These are phyloP conservation scores for Pleurotus cornucopiae DNA, from an alignment of 768 basidiomycete species.

Conservation along the genomic window DNA sequence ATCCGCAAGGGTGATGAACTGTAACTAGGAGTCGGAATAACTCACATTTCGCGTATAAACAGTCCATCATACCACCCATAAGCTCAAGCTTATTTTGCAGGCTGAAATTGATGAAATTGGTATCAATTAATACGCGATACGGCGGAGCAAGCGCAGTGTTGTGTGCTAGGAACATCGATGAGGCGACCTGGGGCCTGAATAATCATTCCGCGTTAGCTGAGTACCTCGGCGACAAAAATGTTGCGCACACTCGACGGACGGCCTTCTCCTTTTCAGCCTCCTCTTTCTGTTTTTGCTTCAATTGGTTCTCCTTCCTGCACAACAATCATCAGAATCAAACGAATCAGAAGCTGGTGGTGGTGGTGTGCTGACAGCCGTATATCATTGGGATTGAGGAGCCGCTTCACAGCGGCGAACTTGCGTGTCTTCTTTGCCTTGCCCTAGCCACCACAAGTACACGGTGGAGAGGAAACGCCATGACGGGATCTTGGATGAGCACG, in stretches of 20 bases:
- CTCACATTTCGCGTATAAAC: slow-evolving; percentile 93
- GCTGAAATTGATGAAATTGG: slow-evolving; percentile 99
- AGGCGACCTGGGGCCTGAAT: slow-evolving; percentile 75
- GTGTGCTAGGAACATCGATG: slow-evolving; percentile 91
- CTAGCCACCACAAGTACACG: slow-evolving; percentile 31
- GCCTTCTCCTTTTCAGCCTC: slow-evolving; percentile 76
- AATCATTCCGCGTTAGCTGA: slow-evolving; percentile 5
- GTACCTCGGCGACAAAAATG: slow-evolving; percentile 4
- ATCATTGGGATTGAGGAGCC: slow-evolving; percentile 91
- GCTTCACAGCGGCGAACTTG: slow-evolving; percentile 93
- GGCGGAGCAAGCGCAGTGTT: slow-evolving; percentile 96
- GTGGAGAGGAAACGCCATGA: slow-evolving; percentile 1
- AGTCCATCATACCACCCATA: slow-evolving; percentile 99
- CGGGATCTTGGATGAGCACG: neutral
- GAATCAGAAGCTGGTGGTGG: neutral
- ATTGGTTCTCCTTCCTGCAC: slow-evolving; percentile 85
- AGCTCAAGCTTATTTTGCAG: slow-evolving; percentile 97
- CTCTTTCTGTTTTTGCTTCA: slow-evolving; percentile 84
- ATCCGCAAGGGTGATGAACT: too few relatives aligned
- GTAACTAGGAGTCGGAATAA: neutral
- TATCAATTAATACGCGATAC: slow-evolving; percentile 96
- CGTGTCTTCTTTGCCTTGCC: slow-evolving; percentile 90
- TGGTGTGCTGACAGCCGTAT: slow-evolving; percentile 68
- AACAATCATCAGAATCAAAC: slow-evolving; percentile 8
- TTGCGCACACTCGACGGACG: slow-evolving; percentile 72